Evolutionary conservation across 2,329 filamentous ascomycete species (phyloP), one percentile per base, ranked within the genome.

Genomic region (Thelonectria discophora): DNA sequence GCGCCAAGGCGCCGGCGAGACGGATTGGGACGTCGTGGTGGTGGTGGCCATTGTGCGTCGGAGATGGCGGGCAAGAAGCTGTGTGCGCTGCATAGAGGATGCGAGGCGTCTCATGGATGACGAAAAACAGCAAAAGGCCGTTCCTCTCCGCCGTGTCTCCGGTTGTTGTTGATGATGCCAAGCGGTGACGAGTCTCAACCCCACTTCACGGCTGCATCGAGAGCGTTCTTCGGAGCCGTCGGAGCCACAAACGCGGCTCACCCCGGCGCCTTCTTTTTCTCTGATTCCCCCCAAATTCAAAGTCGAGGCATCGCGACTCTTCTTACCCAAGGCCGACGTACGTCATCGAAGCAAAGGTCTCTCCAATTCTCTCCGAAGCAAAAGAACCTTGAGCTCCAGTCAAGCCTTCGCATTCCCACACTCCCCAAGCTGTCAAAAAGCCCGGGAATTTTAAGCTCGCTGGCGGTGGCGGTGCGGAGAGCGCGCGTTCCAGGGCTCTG

Each of bases 1-100:
- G 57, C 84, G 82, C 85, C 85, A 88, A 10, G 85, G 84, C 43
- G 85, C 83, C 1, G 80, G 71, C 39, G 71, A 45, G 43, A 53
- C 17, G 61, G 47, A 47, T 32, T 60, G 48, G 15, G 69, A n/a
- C n/a, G n/a, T n/a, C n/a, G n/a, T n/a, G n/a, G n/a, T n/a, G n/a
- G n/a, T n/a, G n/a, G n/a, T 24, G n/a, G 71, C 55, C 70, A 75
- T 77, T 39, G 64, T 65, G 58, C 65, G 65, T n/a, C 68, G 64
- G 45, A 75, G 68, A 62, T 76, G 73, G 13, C 66, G 66, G 42
- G 68, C 45, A 45, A 76, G 65, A 46, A 73, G 73, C 10, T 56
- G 67, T 42, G 65, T 74, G 56, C 74, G 73, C 48, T 68, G 65
- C 20, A 64, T 24, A 15, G 68, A 59, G 13, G 48, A 55, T 17